Conservation (phyloP, 148 eudicot genomes). For the Amaranthus hypochondriacus region DNA sequence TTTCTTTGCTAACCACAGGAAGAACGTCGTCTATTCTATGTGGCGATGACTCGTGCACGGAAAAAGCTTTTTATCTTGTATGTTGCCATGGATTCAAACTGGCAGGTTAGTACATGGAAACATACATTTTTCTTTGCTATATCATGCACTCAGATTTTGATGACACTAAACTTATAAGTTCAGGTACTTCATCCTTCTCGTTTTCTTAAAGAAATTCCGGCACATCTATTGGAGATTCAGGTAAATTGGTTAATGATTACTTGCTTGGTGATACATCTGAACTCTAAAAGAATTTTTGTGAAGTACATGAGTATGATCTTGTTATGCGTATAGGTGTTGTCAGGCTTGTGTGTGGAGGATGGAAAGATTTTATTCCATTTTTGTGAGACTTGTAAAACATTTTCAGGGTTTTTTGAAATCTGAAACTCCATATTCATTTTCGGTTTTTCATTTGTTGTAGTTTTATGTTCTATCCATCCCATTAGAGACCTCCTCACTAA, state of each 20-base stretch:
- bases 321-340: too few species aligned
- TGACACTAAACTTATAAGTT: constrained; percentile 9
- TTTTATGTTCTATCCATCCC: not conserved
- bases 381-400: not conserved
- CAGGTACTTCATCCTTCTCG: constrained; percentile 96
- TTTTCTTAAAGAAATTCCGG: constrained; percentile 80
- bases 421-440: not conserved
- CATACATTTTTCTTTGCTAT: constrained; percentile 8
- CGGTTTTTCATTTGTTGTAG: not conserved
- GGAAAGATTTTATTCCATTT: not conserved
- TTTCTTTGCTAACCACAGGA: constrained; percentile 42
- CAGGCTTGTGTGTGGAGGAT: not conserved
- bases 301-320: too few species aligned
- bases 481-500: too few species aligned
- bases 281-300: not conserved
- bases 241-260: constrained; percentile 27
- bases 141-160: not conserved
- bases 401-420: too few species aligned
- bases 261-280: not conserved
- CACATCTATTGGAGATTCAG: constrained; percentile 56
- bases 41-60: constrained; percentile 97
- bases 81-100: constrained; percentile 73
- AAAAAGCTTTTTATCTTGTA: constrained; percentile 73
- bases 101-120: constrained; percentile 59
- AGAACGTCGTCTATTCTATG: constrained; percentile 83